These are phyloP conservation scores for Rosa persica DNA, from an alignment of 306 rosid species.

Conservation along the genomic window DNA sequence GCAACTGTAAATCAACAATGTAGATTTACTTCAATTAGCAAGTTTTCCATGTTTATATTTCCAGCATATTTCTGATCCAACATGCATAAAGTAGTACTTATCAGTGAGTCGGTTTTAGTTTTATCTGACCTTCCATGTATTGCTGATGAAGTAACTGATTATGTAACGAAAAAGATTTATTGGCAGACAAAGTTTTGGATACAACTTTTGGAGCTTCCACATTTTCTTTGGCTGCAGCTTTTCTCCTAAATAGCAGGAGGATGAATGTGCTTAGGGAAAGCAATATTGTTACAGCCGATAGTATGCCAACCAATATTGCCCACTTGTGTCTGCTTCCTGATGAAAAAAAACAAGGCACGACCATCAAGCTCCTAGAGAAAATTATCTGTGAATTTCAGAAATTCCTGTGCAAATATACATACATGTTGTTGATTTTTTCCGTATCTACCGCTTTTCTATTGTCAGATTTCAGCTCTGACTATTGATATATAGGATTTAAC, in stretches of 20 bases:
- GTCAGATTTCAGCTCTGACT: not conserved
- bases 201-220: constrained; percentile 32
- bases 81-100: not conserved
- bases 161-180: constrained; percentile 39
- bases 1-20: constrained; percentile 35
- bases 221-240: constrained; percentile 6
- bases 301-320: constrained; percentile 37
- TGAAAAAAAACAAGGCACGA: constrained; percentile 20
- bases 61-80: not conserved
- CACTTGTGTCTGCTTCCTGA: constrained; percentile 37
- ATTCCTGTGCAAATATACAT: not conserved
- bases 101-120: not conserved
- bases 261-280: constrained; percentile 40
- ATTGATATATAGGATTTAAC: not conserved
- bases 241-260: constrained; percentile 41
- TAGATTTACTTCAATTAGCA: constrained; percentile 3
- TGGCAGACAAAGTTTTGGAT: constrained; percentile 36
- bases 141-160: constrained; percentile 30
- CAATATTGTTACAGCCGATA: constrained; percentile 43
- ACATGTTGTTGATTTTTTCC: not conserved
- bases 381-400: not conserved
- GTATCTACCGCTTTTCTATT: not conserved
- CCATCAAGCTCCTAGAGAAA: constrained; percentile 10
- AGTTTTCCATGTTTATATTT: not conserved
- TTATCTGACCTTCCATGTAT: constrained; percentile 48